Conservation (phyloP, 108 stramenopile genomes). For the Asterionellopsis glacialis region DNA sequence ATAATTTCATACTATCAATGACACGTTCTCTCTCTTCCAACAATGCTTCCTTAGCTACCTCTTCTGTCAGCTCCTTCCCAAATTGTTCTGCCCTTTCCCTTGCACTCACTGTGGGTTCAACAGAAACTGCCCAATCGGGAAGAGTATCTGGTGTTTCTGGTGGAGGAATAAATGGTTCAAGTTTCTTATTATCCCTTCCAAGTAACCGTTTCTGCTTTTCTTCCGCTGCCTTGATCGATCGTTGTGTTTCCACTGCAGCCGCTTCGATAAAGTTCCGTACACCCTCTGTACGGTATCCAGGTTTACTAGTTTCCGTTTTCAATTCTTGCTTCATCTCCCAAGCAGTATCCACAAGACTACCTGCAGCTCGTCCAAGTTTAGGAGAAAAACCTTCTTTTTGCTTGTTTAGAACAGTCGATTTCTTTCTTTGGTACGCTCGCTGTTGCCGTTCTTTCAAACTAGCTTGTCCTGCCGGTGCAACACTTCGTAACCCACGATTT, state of each 20-base stretch:
- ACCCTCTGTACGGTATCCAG: conserved; percentile 68
- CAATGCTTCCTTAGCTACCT: conserved; percentile 21
- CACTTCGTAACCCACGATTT: conserved; percentile 34
- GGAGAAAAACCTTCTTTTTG: conserved; percentile 53
- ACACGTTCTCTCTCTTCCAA: conserved; percentile 40
- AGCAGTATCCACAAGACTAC: conserved; percentile 59
- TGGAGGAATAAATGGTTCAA: neutral
- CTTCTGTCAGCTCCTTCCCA: too few relatives aligned
- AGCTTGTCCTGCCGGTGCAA: conserved; percentile 50
- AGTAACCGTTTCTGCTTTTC: conserved; percentile 11
- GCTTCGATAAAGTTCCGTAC: conserved; percentile 49
- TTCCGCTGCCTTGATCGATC: conserved; percentile 29
- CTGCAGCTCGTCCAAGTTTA: conserved; percentile 37
- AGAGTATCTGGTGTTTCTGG: neutral
- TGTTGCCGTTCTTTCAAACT: conserved; percentile 33
- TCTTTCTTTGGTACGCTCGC: conserved; percentile 58
- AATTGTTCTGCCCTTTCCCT: conserved; percentile 6
- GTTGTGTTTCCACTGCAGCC: conserved; percentile 37
- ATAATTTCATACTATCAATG: conserved; percentile 32
- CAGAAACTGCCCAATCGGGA: too few relatives aligned
- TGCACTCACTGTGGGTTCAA: conserved; percentile 22
- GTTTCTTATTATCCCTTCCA: conserved; percentile 14
- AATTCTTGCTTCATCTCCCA: conserved; percentile 72
- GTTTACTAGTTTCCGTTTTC: conserved; percentile 47
- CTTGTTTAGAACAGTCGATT: conserved; percentile 44